Evolutionary conservation across 768 basidiomycete species (phyloP), one percentile per base, ranked within the genome.

Genomic region (Dendrothele bispora): DNA sequence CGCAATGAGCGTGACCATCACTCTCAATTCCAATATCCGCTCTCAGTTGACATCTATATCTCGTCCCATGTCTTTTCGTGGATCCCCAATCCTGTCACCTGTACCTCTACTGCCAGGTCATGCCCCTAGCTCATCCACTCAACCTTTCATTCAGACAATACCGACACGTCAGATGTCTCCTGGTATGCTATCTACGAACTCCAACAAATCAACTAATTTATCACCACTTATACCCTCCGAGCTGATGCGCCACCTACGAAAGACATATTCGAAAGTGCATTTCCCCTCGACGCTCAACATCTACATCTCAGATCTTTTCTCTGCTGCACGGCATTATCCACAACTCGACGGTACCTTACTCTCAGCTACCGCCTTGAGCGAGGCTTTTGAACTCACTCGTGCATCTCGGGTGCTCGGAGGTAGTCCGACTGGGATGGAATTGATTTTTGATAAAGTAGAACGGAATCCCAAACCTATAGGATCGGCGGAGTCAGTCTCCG

Each of bases 291-390:
- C 64, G 2, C 72, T 91, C 7, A 65, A 66, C 6, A 65, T 83
- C n/a, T 91, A 91, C 56, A 69, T 88, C 6, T 74, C 82, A 8
- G 87, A 91, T 59, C 68, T 91, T 10, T 85, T 91, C 51, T 75
- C 83, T 22, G 88, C 89, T 3, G 76, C 83, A 20, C 79, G 89
- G 6, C 86, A 91, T 56, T 81, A 84, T 57, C 77, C 80, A 0
- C 72, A 77, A 39, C 66, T 92, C 15, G 89, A 91, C 50, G 84
- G 77, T 14, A 82, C 77, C 52, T 67, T 89, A 46, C 72, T 92
- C 20, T 87, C 82, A 1, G 74, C 72, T 17, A 75, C 74, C 28
- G 76, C 84, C 0, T 74, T 77, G 51, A 69, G 71, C 47, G 88
- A 91, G 54, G 84, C 82, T 7, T 76, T 82, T 54, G 81, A 73